These are phyloP conservation scores for Tremellales sp. DNA, from an alignment of 1,284 basidiomycete species.

Conservation along the genomic window DNA sequence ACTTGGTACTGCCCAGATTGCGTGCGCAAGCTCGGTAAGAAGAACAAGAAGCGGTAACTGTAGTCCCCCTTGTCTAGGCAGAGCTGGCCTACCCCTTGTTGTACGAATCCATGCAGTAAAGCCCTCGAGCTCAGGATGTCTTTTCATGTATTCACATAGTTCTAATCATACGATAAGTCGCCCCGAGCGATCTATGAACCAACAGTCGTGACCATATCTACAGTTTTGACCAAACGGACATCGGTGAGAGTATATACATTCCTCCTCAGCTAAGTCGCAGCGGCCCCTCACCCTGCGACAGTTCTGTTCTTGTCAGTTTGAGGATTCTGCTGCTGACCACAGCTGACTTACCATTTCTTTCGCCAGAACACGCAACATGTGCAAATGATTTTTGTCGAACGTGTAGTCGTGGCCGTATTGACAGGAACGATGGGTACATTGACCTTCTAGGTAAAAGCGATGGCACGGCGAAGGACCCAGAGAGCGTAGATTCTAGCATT, in stretches of 20 bases:
- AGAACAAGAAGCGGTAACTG: too few relatives aligned
- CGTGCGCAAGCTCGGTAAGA: too few relatives aligned
- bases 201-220: conserved; percentile 2
- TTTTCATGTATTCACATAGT: too few relatives aligned
- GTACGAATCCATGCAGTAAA: too few relatives aligned
- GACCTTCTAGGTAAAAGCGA: conserved; percentile 5
- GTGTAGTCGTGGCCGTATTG: conserved; percentile 2
- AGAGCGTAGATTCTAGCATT: conserved; percentile 6
- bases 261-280: not conserved
- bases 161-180: too few relatives aligned
- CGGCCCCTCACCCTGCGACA: conserved; percentile 2
- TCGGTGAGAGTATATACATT: conserved; percentile 9
- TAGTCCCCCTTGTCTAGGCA: too few relatives aligned
- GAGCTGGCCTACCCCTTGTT: too few relatives aligned
- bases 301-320: conserved; percentile 3
- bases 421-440: conserved; percentile 2
- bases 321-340: not conserved
- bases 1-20: conserved; percentile 73
- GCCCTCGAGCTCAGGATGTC: too few relatives aligned
- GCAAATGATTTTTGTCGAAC: not conserved
- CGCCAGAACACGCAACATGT: conserved; percentile 2
- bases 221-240: conserved; percentile 6
- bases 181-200: too few relatives aligned
- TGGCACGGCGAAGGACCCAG: conserved; percentile 12
- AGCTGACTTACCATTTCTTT: conserved; percentile 13